Evolutionary conservation across 176 grass and related monocot genomes (phyloP).

Genomic region (Rhynchospora breviuscula): DNA sequence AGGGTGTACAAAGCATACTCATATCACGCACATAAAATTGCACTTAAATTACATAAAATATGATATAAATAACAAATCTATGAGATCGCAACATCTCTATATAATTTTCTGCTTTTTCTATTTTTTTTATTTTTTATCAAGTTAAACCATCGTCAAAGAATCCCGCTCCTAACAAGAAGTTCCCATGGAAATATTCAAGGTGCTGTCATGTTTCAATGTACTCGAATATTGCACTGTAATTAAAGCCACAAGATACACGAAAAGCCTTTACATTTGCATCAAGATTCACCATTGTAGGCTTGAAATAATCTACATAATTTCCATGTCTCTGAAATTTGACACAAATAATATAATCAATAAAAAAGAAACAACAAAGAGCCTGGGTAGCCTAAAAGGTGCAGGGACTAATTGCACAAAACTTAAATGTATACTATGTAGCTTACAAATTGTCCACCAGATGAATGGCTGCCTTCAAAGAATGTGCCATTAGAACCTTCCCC

Average conservation of each 20-base stretch:
- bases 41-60: no score
- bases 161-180: neutral
- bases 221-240: constrained; percentile 83
- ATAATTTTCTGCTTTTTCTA: neutral
- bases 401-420: neutral
- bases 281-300: constrained; percentile 59
- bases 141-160: no score
- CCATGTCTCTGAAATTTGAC: constrained; percentile 62
- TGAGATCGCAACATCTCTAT: neutral
- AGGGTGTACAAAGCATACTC: no score
- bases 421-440: constrained; percentile 20
- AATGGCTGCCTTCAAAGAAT: constrained; percentile 77
- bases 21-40: no score
- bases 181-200: neutral
- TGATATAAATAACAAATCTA: no score
- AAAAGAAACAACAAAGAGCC: neutral
- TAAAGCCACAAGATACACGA: constrained; percentile 89
- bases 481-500: constrained; percentile 79
- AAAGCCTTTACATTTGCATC: constrained; percentile 44
- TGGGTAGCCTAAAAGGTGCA: neutral
- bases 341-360: neutral
- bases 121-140: no score
- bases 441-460: constrained; percentile 85
- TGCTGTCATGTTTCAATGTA: constrained; percentile 29
- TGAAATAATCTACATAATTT: constrained; percentile 61